Base-by-base conservation (phyloP, 306 rosid genomes). In the Cyclanthera cordifolia region DNA sequence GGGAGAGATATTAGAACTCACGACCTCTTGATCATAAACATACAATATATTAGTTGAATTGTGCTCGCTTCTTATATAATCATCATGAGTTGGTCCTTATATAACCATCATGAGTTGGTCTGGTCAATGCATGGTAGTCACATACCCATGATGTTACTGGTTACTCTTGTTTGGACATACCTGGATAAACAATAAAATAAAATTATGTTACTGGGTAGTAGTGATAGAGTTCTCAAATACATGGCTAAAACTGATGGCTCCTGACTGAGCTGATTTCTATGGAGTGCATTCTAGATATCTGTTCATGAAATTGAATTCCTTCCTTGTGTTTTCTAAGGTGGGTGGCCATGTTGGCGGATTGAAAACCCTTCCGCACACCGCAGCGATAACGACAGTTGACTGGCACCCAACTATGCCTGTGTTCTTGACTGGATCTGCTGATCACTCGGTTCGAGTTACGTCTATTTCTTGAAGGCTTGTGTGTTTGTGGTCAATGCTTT, bases 361-460 rank as follows among this genome's bases (percentile, higher is more conserved):
- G 84, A 85, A 81, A 83, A 87, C 96, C 28, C 96, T 89, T 69
- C 78, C 97, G 41, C 97, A 92, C 74, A 77, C 79, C 64, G 90
- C 93, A 70, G 83, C 86, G 15, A 75, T 92, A 80, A 87, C 97
- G 27, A 83, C 97, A 8, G 96, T 92, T 30, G 97, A 89, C 83
- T 92, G 97, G 97, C 97, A 89, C 82, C 97, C 95, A 0, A 92
- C 90, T 0, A 71, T 85, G 79, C 96, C 98, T 37, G 79, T 92
- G 76, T 92, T 82, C 78, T 78, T 92, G 82, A 89, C 96, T 21
- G 98, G 96, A 74, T 92, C 98, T 17, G 96, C 98, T 13, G 96
- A 92, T 67, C 90, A 92, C 80, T 89, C 95, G 2, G 96, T 92
- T 25, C 84, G 90, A 43, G 96, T 92, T 27, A 84, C 96, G 16